Evolutionary conservation across 1,284 basidiomycete genomes (phyloP).

Genomic region (Ustilago lituana): DNA sequence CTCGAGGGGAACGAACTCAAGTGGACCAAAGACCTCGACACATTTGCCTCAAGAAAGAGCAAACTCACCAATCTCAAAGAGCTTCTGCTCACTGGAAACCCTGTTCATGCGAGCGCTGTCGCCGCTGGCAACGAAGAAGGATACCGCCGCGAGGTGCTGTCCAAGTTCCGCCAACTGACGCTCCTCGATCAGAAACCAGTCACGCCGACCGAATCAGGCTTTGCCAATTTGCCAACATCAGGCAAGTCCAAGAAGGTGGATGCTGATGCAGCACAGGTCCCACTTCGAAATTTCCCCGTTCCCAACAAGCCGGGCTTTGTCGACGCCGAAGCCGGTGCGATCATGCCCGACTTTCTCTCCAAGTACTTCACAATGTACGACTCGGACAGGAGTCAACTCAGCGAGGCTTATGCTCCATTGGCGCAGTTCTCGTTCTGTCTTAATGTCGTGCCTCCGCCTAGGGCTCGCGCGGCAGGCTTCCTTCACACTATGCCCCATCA

Average conservation of each 20-base stretch:
- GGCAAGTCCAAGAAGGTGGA: conserved; percentile 49
- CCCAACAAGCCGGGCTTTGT: conserved; percentile 80
- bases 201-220: conserved; percentile 73
- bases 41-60: conserved; percentile 39
- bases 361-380: conserved; percentile 85
- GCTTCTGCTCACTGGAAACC: conserved; percentile 82
- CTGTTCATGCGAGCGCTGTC: conserved; percentile 76
- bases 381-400: conserved; percentile 75
- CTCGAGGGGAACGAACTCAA: conserved; percentile 71
- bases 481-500: conserved; percentile 76
- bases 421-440: conserved; percentile 88
- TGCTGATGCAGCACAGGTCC: conserved; percentile 57
- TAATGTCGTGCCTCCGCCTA: conserved; percentile 84
- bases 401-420: conserved; percentile 80
- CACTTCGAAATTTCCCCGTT: conserved; percentile 73
- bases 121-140: conserved; percentile 76
- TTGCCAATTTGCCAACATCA: conserved; percentile 78
- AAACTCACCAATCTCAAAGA: conserved; percentile 69
- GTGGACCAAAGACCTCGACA: conserved; percentile 63
- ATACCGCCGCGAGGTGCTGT: conserved; percentile 38
- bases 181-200: conserved; percentile 74
- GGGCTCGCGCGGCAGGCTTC: conserved; percentile 68
- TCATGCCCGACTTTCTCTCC: conserved; percentile 77
- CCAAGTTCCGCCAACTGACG: conserved; percentile 50
- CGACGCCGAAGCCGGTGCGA: conserved; percentile 75